phyloP scores from a whole-genome alignment of 192 early-diverging fungal species.

The Coemansia sp. region DNA sequence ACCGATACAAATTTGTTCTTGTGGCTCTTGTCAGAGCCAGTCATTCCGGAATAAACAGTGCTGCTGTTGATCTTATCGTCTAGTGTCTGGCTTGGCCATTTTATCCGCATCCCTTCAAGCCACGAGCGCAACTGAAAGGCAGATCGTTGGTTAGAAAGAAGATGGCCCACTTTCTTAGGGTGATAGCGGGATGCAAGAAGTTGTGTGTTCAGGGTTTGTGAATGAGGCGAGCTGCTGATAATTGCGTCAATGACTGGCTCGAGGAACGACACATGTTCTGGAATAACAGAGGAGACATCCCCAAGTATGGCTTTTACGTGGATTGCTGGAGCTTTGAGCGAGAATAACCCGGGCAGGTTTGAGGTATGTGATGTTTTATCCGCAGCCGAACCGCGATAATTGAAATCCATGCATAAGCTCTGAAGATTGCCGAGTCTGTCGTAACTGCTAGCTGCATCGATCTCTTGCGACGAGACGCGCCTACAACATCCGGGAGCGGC shows the following conservation, averaged over 20 bases:
- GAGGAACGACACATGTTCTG: constrained; percentile 27
- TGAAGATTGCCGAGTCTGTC: neutral
- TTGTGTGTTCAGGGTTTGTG: constrained; percentile 6
- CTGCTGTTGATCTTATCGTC: neutral
- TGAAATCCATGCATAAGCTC: neutral
- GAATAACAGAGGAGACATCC: constrained; percentile 4
- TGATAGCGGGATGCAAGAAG: constrained; percentile 36
- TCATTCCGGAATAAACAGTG: neutral
- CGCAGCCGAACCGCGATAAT: neutral
- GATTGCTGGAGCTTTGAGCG: neutral
- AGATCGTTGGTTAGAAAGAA: constrained; percentile 32
- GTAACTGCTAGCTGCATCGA: constrained; percentile 1
- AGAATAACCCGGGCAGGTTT: neutral
- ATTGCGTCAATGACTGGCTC: constrained; percentile 31
- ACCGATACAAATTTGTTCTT: neutral
- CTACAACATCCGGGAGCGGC: neutral
- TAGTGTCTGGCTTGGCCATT: constrained; percentile 7
- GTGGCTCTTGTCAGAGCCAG: neutral
- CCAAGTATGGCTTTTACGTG: constrained; percentile 4
- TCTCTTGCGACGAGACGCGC: neutral
- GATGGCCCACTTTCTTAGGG: constrained; percentile 30
- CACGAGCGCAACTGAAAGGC: constrained; percentile 40
- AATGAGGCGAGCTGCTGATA: neutral
- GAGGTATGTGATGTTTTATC: neutral
- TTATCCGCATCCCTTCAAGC: constrained; percentile 49